Conservation (phyloP, 345 rosid genomes). For the Eucalyptus pumila region DNA sequence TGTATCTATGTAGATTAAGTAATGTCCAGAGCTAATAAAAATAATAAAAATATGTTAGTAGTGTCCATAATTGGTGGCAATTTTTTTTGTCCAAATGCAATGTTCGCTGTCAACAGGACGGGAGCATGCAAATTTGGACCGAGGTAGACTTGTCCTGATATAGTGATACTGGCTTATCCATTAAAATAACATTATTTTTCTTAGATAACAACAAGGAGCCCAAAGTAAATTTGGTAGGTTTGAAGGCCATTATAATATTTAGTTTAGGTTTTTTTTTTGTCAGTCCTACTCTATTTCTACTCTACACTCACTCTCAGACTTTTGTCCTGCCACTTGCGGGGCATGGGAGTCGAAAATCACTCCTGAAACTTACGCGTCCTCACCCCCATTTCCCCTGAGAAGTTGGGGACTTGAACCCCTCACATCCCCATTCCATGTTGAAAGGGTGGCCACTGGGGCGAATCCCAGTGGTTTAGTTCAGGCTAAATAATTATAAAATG, state of each 20-base stretch:
- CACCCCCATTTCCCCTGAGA: no score
- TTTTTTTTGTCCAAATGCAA: background rate
- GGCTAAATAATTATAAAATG: background rate
- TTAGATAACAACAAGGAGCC: background rate
- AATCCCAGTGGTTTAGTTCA: no score
- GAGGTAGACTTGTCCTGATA: background rate
- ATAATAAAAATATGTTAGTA: background rate
- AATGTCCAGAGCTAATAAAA: background rate
- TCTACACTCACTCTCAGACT: no score
- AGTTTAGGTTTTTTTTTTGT: no score
- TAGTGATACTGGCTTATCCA: background rate
- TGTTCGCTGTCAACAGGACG: background rate
- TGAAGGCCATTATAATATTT: background rate
- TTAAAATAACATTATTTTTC: no score
- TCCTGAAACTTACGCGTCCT: no score
- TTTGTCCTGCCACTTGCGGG: no score
- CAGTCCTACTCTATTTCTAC: no score
- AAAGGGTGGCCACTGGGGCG: no score
- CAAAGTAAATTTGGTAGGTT: background rate
- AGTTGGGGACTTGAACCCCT: no score
- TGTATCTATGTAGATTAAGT: background rate
- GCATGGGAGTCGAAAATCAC: no score
- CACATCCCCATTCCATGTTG: no score
- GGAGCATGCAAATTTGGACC: background rate
- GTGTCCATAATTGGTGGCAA: background rate